phyloP scores from a whole-genome alignment of 169 alveolate species.

The Neospora caninum region DNA sequence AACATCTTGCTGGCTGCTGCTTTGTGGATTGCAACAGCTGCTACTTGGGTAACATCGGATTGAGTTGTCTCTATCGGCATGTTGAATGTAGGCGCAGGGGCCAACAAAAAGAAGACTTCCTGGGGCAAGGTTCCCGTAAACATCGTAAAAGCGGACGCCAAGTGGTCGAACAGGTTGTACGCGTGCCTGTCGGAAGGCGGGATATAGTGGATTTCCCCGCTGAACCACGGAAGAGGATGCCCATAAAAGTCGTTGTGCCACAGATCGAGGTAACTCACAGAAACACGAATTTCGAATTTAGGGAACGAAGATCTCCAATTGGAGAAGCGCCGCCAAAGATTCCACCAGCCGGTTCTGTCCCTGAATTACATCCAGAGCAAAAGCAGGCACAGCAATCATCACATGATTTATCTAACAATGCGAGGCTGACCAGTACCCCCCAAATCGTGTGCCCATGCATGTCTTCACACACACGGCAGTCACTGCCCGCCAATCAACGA shows the following conservation, averaged over 20 bases:
- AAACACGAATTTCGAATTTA: neutral
- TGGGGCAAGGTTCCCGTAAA: neutral
- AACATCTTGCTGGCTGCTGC: too few relatives aligned
- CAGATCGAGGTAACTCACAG: neutral
- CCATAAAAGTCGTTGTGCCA: neutral
- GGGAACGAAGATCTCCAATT: neutral
- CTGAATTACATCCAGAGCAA: neutral
- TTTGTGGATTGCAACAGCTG: too few relatives aligned
- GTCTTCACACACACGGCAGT: too few relatives aligned
- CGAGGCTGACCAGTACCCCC: too few relatives aligned
- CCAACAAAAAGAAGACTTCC: neutral
- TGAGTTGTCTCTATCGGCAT: neutral
- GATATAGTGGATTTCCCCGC: neutral
- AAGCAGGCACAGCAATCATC: too few relatives aligned
- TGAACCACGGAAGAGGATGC: neutral
- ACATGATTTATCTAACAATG: too few relatives aligned
- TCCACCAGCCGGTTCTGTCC: neutral
- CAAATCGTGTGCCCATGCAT: too few relatives aligned
- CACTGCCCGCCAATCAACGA: too few relatives aligned
- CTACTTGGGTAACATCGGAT: too few relatives aligned
- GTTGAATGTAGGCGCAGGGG: constrained; percentile 12
- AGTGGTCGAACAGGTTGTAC: neutral
- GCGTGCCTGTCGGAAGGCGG: neutral
- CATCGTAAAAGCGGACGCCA: neutral
- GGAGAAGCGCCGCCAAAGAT: neutral